Evolutionary conservation across 495 filamentous ascomycete species (phyloP).

Genomic region (Pseudevernia furfuracea): DNA sequence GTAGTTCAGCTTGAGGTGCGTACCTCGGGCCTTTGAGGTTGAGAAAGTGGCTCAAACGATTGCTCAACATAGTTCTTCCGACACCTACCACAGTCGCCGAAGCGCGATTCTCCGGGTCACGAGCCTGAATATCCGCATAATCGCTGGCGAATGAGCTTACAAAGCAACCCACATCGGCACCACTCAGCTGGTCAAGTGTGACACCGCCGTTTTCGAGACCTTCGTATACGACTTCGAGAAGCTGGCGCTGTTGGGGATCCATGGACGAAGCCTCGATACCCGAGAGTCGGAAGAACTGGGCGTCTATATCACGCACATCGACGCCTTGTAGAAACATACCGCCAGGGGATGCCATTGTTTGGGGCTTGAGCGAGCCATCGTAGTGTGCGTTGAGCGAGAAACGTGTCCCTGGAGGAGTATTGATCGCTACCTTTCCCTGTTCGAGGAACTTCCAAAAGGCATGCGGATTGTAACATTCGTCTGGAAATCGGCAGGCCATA

Average conservation of each 20-base stretch:
- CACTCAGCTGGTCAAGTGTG: conserved; percentile 13
- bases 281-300: conserved; percentile 37
- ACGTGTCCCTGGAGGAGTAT: not conserved
- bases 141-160: conserved; percentile 19
- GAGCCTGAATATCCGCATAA: conserved; percentile 26
- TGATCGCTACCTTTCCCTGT: conserved; percentile 23
- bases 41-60: conserved; percentile 33
- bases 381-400: conserved; percentile 6
- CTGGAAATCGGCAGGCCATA: conserved; percentile 24
- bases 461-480: conserved; percentile 42
- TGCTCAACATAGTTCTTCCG: conserved; percentile 29
- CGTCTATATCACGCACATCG: conserved; percentile 30
- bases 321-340: conserved; percentile 46
- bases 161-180: conserved; percentile 18
- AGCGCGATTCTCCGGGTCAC: conserved; percentile 30
- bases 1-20: too few species aligned
- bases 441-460: conserved; percentile 46
- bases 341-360: conserved; percentile 32
- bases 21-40: conserved; percentile 29
- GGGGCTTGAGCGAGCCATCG: conserved; percentile 18
- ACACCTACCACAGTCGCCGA: conserved; percentile 24
- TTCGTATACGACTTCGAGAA: conserved; percentile 46
- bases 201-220: conserved; percentile 32
- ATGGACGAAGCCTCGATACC: conserved; percentile 40
- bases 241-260: conserved; percentile 50